These are phyloP conservation scores for Rutstroemia sp. DNA, from an alignment of 2,329 filamentous ascomycete species.

Conservation along the genomic window DNA sequence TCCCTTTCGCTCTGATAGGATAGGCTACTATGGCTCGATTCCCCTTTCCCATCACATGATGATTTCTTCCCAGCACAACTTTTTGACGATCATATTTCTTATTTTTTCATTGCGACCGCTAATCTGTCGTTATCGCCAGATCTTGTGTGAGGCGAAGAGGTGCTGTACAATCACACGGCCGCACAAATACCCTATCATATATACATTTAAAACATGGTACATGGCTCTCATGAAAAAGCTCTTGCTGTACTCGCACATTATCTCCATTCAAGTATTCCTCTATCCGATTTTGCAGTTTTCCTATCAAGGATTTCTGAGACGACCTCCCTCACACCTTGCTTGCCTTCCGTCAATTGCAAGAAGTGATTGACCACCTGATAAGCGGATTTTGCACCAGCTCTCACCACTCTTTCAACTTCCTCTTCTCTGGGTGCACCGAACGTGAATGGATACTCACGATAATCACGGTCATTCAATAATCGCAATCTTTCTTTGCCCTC, in stretches of 20 bases:
- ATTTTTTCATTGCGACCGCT: conserved; percentile 17
- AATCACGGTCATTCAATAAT: conserved; percentile 58
- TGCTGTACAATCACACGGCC: conserved; percentile 16
- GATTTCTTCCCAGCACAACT: conserved; percentile 4
- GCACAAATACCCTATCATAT: conserved; percentile 12
- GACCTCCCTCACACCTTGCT: conserved; percentile 63
- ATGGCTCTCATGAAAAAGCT: conserved; percentile 1
- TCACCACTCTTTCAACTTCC: conserved; percentile 44
- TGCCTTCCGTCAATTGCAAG: conserved; percentile 48
- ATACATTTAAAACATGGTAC: conserved; percentile 8
- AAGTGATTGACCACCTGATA: conserved; percentile 58
- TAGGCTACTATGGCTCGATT: conserved; percentile 8
- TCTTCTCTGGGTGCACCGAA: conserved; percentile 64
- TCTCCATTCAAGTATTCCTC: conserved; percentile 29
- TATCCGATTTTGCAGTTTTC: conserved; percentile 6
- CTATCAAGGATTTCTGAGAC: conserved; percentile 60
- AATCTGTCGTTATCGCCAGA: conserved; percentile 9
- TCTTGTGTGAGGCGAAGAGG: conserved; percentile 5
- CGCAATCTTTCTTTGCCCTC: conserved; percentile 41
- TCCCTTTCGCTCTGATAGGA: conserved; percentile 7
- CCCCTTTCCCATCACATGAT: conserved; percentile 22
- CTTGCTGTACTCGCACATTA: conserved; percentile 1
- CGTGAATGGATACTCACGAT: conserved; percentile 64
- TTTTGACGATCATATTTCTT: conserved; percentile 7
- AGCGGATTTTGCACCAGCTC: conserved; percentile 34